phyloP scores from a whole-genome alignment of 2,329 filamentous ascomycete species.

The Knufia petricola region DNA sequence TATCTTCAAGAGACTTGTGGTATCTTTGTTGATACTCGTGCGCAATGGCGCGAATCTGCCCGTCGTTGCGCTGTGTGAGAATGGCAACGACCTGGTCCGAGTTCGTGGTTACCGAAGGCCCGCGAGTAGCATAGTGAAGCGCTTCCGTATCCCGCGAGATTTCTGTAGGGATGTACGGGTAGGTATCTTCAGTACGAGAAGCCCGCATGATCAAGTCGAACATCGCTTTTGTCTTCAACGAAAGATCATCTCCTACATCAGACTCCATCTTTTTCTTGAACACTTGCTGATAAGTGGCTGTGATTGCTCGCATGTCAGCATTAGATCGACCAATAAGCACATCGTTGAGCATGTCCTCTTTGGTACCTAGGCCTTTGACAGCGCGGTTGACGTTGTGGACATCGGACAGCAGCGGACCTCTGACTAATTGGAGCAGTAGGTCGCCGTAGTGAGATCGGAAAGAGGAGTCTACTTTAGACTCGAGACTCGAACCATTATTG shows the following conservation, averaged over 20 bases:
- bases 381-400: slow-evolving; percentile 60
- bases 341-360: slow-evolving; percentile 77
- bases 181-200: slow-evolving; percentile 65
- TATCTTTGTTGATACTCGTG: slow-evolving; percentile 67
- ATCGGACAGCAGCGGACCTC: slow-evolving; percentile 72
- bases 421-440: slow-evolving; percentile 63
- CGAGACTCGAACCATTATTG: slow-evolving; percentile 63
- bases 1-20: slow-evolving; percentile 57
- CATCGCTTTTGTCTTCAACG: slow-evolving; percentile 73
- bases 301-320: slow-evolving; percentile 80
- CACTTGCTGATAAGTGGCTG: slow-evolving; percentile 60
- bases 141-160: slow-evolving; percentile 67
- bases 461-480: slow-evolving; percentile 65
- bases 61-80: slow-evolving; percentile 64
- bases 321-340: slow-evolving; percentile 74
- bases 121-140: slow-evolving; percentile 69
- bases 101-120: slow-evolving; percentile 58
- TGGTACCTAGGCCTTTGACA: slow-evolving; percentile 72
- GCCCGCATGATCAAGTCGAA: slow-evolving; percentile 74
- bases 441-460: slow-evolving; percentile 45
- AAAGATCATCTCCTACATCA: slow-evolving; percentile 69
- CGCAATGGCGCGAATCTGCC: slow-evolving; percentile 72
- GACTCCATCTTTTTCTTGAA: slow-evolving; percentile 59
- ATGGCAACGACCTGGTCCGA: slow-evolving; percentile 70
- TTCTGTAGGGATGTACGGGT: slow-evolving; percentile 61